These are phyloP conservation scores for Gyrodon lividus DNA, from an alignment of 768 basidiomycete species.

Conservation along the genomic window DNA sequence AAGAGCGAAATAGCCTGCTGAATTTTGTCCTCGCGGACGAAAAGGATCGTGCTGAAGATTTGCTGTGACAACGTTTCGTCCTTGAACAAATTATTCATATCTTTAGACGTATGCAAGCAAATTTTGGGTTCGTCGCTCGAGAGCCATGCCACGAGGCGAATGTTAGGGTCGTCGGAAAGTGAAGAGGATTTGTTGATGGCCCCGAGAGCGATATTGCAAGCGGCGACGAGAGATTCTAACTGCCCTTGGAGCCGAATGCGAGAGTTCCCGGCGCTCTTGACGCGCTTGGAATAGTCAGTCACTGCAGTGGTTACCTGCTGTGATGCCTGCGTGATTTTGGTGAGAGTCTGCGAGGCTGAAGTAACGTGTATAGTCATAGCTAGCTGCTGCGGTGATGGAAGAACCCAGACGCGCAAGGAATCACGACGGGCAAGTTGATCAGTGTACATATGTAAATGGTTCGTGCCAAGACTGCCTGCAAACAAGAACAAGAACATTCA, in stretches of 20 bases:
- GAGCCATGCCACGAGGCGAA: conserved; percentile 12
- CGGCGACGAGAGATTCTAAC: background rate
- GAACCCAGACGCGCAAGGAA: no score
- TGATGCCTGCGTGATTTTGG: background rate
- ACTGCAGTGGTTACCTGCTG: background rate
- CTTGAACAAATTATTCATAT: conserved; percentile 3
- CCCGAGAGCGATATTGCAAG: no score
- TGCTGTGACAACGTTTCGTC: background rate
- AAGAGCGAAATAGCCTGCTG: conserved; percentile 9
- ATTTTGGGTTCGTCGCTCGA: background rate
- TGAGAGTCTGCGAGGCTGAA: no score
- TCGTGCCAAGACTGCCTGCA: no score
- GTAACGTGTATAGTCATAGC: no score
- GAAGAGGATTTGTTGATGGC: no score
- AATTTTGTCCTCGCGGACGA: background rate
- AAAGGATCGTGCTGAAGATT: background rate
- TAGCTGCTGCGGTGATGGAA: no score
- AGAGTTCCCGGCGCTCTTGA: background rate
- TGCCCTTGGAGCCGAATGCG: background rate
- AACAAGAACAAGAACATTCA: no score
- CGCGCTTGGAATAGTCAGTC: background rate
- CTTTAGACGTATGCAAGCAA: conserved; percentile 5
- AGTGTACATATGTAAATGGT: no score
- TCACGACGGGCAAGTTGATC: no score
- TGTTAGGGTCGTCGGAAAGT: no score